Base-by-base conservation (phyloP, 1,139 yeast genomes). In the Suhomyces terraborum region DNA sequence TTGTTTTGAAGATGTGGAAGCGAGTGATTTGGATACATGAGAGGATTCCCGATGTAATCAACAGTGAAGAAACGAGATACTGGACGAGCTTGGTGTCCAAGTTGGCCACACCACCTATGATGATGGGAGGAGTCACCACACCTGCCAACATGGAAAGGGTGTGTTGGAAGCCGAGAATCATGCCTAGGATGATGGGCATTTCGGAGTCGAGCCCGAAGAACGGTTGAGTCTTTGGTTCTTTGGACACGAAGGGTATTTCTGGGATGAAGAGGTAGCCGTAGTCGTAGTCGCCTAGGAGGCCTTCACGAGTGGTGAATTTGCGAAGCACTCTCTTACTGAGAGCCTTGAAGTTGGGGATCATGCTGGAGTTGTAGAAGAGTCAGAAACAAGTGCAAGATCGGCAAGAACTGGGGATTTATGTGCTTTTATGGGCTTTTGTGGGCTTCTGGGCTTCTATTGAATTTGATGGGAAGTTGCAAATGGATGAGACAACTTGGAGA, bases 81-180 rank as follows among this genome's bases (percentile, higher is more conserved):
- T 86, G 83, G 37, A 79, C 75, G 14, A 67, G 48, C 3, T 62
- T 73, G 13, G 67, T 50, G 23, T 62, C 64, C 42, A 88, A 70
- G 59, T 84, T 74, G 17, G 91, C 89, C 20, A 76, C 64, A 8
- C 68, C 54, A 1, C 89, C 68, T 36, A 86, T 84, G 52, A 87
- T 69, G 42, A 88, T 65, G 2, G 96, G 94, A 5, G 96, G 95
- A n/a, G 95, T 73, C 30, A 85, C 84, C 36, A 89, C 79, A 55
- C 96, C 96, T 8, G 95, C 96, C 65, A 89, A 67, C 95, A 88
- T 87, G 32, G 96, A 84, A 51, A 89, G 67, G 1, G 95, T 71
- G 59, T 89, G 97, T 65, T 88, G 96, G 51, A 89, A 74, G 12
- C 96, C 96, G 33, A 89, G 74, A 6, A 88, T 50, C 40, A 85